Base-by-base conservation (phyloP, 163 green algal species). In the Trebouxiophyceae sp. region DNA sequence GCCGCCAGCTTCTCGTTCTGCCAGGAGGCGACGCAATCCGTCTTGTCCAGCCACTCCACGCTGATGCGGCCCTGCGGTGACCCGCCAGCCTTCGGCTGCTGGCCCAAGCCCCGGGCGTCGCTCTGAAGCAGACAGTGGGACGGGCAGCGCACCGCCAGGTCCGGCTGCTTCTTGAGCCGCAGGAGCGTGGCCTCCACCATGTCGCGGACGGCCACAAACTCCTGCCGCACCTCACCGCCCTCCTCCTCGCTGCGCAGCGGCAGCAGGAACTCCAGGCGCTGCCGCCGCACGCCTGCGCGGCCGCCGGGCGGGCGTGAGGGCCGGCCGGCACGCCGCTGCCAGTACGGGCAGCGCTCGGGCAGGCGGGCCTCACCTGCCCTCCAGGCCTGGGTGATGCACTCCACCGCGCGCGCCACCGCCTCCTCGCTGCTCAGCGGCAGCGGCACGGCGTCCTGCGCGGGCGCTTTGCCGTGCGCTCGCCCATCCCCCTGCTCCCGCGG, bases 191-290 rank as follows among this genome's bases (percentile, higher is more conserved):
- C 59, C 74, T 87, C 77, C 1, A 88, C 69, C 55, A 86, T 70
- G 28, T 68, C 65, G 33, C 70, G 67, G 32, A 68, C 72, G 22
- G 67, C 75, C 33, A 60, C 54, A 67, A 85, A 87, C 62, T 87
- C 78, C 74, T 90, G 82, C 45, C 70, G 64, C 33, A 90, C 79
- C 58, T 82, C 84, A 30, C 84, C 84, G 1, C 79, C 80, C 22
- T 69, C 70, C 24, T 81, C 73, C 16, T 79, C 76, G 4, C 60
- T 39, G 8, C 60, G 29, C 56, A 61, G 45, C 33, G 77, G 77
- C 60, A 84, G 67, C 54, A 83, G 45, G 19, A 84, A 56, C 56
- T 83, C 75, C 32, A 84, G 12, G 2, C 27, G 31, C 54, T 79
- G 77, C 12, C 77, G 64, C 31, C 71, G 57, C 5, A 69, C 45